Evolutionary conservation across 352 stramenopile species (phyloP).

Genomic region (Globisporangium carolinianum): DNA sequence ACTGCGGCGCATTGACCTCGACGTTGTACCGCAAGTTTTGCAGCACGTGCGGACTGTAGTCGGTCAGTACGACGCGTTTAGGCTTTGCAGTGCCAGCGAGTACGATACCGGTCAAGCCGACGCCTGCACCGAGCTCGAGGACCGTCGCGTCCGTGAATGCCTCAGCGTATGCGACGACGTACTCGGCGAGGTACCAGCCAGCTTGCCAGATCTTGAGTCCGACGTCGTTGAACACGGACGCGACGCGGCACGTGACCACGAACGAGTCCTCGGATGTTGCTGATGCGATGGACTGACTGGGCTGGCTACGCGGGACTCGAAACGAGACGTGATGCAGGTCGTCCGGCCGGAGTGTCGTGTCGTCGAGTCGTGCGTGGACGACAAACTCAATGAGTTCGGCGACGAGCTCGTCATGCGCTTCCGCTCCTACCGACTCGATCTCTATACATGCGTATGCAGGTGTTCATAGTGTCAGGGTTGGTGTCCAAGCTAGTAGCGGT

Average conservation of each 20-base stretch:
- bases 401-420: slow-evolving; percentile 51
- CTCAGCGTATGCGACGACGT: slow-evolving; percentile 39
- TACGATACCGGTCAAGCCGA: slow-evolving; percentile 62
- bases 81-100: slow-evolving; percentile 34
- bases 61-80: slow-evolving; percentile 47
- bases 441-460: slow-evolving; percentile 18
- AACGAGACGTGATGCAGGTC: slow-evolving; percentile 76
- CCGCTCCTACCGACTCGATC: slow-evolving; percentile 34
- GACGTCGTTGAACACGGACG: slow-evolving; percentile 77
- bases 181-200: slow-evolving; percentile 71
- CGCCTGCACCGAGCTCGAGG: slow-evolving; percentile 66
- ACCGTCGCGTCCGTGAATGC: slow-evolving; percentile 46
- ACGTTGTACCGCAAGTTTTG: slow-evolving; percentile 79
- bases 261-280: background rate
- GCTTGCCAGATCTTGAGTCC: slow-evolving; percentile 82
- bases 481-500: no score
- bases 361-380: slow-evolving; percentile 18
- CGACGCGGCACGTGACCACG: slow-evolving; percentile 69
- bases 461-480: background rate
- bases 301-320: slow-evolving; percentile 15
- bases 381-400: slow-evolving; percentile 55
- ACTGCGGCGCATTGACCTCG: slow-evolving; percentile 53
- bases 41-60: slow-evolving; percentile 80
- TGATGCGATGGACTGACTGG: slow-evolving; percentile 1
- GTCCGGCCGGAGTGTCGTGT: slow-evolving; percentile 33